Percentiles rank a stretch among this genome's conserved stretches.
Evolutionary conservation across 2,329 filamentous ascomycete genomes (phyloP).

Genomic region (Clarireedia hainanense): DNA sequence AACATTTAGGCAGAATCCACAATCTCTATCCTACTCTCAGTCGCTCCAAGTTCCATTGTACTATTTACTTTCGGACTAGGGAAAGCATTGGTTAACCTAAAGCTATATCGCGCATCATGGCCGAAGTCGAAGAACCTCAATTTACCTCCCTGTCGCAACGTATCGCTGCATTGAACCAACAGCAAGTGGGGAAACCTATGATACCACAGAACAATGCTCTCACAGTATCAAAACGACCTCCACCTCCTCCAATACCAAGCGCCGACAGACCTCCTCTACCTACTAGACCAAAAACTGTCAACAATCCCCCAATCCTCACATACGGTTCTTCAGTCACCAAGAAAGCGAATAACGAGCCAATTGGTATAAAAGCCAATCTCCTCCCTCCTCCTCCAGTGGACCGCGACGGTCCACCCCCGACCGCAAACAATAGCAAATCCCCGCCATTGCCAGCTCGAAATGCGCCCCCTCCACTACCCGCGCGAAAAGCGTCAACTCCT

Average conservation of each 20-base stretch:
- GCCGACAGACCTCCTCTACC: constrained; percentile 34
- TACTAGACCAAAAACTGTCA: constrained; percentile 31
- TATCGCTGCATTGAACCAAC: constrained; percentile 53
- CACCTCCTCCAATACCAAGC: constrained; percentile 44
- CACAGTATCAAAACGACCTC: constrained; percentile 36
- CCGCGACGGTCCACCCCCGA: constrained; percentile 17
- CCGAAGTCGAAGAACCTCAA: constrained; percentile 53
- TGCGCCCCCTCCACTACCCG: constrained; percentile 41
- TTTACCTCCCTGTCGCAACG: constrained; percentile 54
- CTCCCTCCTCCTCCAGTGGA: constrained; percentile 26
- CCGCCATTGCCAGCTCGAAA: constrained; percentile 23
- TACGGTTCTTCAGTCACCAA: constrained; percentile 22
- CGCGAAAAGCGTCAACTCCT: constrained; percentile 37
- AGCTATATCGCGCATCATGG: constrained; percentile 36
- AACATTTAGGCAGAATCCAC: background rate
- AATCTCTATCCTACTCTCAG: background rate
- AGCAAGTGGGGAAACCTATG: constrained; percentile 18
- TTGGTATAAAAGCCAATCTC: constrained; percentile 16
- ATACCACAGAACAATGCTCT: constrained; percentile 12
- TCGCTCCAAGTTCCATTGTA: background rate
- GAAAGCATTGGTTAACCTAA: background rate
- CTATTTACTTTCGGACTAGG: background rate
- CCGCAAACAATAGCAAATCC: constrained; percentile 12
- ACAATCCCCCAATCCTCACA: constrained; percentile 29
- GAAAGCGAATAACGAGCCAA: constrained; percentile 22